Evolutionary conservation across 164 flowering plant genomes (phyloP).

Genomic region (Buxus sempervirens): DNA sequence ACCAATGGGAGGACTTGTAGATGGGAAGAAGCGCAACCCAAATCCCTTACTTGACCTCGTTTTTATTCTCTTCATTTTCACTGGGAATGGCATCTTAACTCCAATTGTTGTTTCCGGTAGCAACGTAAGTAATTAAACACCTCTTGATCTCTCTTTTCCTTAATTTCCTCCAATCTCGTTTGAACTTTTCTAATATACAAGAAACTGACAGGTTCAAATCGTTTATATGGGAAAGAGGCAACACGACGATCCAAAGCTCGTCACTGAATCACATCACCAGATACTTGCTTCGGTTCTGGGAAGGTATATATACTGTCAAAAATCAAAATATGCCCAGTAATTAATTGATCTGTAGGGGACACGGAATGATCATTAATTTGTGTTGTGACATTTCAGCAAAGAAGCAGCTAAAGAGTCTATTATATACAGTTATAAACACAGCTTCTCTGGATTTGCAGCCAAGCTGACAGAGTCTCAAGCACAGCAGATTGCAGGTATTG

Average conservation of each 20-base stretch:
- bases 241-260: constrained; percentile 10
- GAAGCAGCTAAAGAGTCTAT: constrained; percentile 16
- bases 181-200: too few species aligned
- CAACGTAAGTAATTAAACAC: background rate
- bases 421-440: constrained; percentile 27
- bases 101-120: background rate
- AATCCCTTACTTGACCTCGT: background rate
- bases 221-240: constrained; percentile 23
- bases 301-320: constrained; percentile 8
- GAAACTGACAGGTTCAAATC: constrained; percentile 20
- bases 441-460: constrained; percentile 35
- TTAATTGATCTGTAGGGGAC: too few species aligned
- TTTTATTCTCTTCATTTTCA: background rate
- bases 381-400: constrained; percentile 13
- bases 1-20: background rate
- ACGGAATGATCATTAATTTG: too few species aligned
- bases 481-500: constrained; percentile 21
- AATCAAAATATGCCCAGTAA: too few species aligned
- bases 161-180: background rate
- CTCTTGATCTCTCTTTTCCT: too few species aligned
- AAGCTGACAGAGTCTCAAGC: constrained; percentile 26
- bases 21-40: background rate
- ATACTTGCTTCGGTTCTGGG: constrained; percentile 18
- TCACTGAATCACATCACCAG: constrained; percentile 12
- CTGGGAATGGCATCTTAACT: background rate